A percentile compares a stretch with the other conserved stretches of the same genome.
Evolutionary conservation across 2,329 filamentous ascomycete genomes (phyloP).

Genomic region (Cordyceps cateniannulata): DNA sequence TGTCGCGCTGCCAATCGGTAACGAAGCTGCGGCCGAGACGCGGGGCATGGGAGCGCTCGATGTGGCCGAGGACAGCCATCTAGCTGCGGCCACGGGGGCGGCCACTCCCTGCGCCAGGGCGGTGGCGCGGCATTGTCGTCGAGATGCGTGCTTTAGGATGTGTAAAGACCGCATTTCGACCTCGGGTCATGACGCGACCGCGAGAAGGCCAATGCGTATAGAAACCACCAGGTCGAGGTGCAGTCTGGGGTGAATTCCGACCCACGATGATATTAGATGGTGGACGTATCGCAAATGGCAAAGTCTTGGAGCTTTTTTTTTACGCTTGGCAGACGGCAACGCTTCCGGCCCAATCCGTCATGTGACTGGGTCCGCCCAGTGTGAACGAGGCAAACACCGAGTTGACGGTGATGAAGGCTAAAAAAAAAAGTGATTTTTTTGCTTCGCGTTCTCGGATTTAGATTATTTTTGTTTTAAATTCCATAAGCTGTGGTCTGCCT

Average conservation of each 20-base stretch:
- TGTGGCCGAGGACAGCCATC: constrained; percentile 26
- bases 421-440: not conserved
- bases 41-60: constrained; percentile 13
- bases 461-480: not conserved
- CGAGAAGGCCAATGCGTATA: constrained; percentile 7
- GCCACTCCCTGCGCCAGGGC: not conserved
- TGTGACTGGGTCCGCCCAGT: constrained; percentile 6
- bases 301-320: constrained; percentile 6
- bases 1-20: constrained; percentile 16
- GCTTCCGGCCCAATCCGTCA: not conserved
- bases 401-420: no score
- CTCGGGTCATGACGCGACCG: constrained; percentile 11
- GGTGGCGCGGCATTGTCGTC: constrained; percentile 4
- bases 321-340: not conserved
- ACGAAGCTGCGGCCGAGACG: constrained; percentile 12
- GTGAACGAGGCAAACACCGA: not conserved
- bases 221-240: not conserved
- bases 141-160: constrained; percentile 1
- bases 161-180: constrained; percentile 10
- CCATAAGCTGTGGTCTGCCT: no score
- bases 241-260: not conserved
- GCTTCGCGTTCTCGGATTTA: not conserved
- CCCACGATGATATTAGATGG: not conserved
- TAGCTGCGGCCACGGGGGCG: not conserved
- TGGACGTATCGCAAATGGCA: not conserved